Percentiles rank a stretch among this genome's conserved stretches.
These are phyloP conservation scores for Bipolaris sorokiniana DNA, from an alignment of 2,329 filamentous ascomycete species.

Conservation along the genomic window DNA sequence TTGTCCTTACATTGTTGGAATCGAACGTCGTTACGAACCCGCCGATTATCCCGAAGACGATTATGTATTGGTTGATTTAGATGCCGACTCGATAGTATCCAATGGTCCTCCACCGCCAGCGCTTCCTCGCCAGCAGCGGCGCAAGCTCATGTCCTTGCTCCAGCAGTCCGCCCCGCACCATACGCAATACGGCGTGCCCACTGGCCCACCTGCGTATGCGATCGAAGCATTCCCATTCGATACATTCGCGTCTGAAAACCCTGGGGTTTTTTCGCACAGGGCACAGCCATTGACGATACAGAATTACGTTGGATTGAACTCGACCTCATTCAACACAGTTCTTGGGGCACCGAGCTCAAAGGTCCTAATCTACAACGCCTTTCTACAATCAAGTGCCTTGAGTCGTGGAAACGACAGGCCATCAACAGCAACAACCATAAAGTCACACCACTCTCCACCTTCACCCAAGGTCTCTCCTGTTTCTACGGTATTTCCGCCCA, in stretches of 20 bases:
- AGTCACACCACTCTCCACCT: conserved; percentile 57
- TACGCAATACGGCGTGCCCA: conserved; percentile 80
- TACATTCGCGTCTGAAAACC: conserved; percentile 85
- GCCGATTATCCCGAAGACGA: conserved; percentile 91
- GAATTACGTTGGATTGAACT: conserved; percentile 88
- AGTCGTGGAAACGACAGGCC: conserved; percentile 72
- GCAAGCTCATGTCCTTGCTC: conserved; percentile 86
- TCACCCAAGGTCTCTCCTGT: conserved; percentile 73
- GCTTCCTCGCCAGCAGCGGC: conserved; percentile 84
- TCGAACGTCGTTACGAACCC: conserved; percentile 88
- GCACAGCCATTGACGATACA: conserved; percentile 75
- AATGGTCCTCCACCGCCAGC: conserved; percentile 75
- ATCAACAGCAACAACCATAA: conserved; percentile 53
- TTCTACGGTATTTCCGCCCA: conserved; percentile 76
- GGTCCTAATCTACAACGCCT: conserved; percentile 86
- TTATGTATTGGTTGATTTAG: conserved; percentile 92
- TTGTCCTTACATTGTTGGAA: conserved; percentile 95
- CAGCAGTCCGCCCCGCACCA: conserved; percentile 91
- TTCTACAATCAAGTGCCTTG: conserved; percentile 75
- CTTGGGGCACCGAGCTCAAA: conserved; percentile 59
- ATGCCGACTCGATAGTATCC: conserved; percentile 87
- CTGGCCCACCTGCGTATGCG: conserved; percentile 90
- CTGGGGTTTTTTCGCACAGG: conserved; percentile 75
- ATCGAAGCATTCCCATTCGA: conserved; percentile 92
- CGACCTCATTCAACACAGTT: conserved; percentile 79